A percentile compares a stretch with the other conserved stretches of the same genome.
Conservation (phyloP, 2,329 filamentous ascomycete genomes). For the Neonectria magnoliae region DNA sequence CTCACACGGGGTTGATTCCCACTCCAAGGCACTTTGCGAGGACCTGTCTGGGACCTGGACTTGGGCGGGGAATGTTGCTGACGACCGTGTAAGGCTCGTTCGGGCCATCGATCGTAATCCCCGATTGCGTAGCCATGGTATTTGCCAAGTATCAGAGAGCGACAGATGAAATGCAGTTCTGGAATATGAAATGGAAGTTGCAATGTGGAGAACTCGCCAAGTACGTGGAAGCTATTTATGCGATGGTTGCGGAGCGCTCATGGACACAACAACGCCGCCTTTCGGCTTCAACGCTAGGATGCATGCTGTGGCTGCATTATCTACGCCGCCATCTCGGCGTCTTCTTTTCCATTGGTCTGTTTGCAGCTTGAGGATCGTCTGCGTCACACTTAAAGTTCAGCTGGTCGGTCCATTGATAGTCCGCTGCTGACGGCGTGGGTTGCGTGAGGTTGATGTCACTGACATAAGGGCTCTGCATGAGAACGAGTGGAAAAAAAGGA, state of each 20-base stretch:
- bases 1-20: slow-evolving; percentile 51
- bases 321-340: not conserved
- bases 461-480: not conserved
- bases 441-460: not conserved
- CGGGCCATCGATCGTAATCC: slow-evolving; percentile 30
- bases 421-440: slow-evolving; percentile 20
- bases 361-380: not conserved
- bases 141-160: not conserved
- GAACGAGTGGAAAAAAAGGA: not conserved
- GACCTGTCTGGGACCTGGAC: slow-evolving; percentile 45
- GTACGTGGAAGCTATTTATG: not conserved
- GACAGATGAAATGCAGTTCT: not conserved
- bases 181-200: not conserved
- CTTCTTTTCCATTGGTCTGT: not conserved
- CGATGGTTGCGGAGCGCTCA: not conserved
- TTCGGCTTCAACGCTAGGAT: not conserved
- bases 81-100: slow-evolving; percentile 37
- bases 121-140: slow-evolving; percentile 33
- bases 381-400: not conserved
- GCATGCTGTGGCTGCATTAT: not conserved
- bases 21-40: slow-evolving; percentile 50
- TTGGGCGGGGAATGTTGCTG: slow-evolving; percentile 36
- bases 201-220: not conserved
- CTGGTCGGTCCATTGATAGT: slow-evolving; percentile 19
- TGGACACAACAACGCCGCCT: not conserved